Base-by-base conservation (phyloP, 2,329 filamentous ascomycete genomes). In the Mycocentrospora acerina region DNA sequence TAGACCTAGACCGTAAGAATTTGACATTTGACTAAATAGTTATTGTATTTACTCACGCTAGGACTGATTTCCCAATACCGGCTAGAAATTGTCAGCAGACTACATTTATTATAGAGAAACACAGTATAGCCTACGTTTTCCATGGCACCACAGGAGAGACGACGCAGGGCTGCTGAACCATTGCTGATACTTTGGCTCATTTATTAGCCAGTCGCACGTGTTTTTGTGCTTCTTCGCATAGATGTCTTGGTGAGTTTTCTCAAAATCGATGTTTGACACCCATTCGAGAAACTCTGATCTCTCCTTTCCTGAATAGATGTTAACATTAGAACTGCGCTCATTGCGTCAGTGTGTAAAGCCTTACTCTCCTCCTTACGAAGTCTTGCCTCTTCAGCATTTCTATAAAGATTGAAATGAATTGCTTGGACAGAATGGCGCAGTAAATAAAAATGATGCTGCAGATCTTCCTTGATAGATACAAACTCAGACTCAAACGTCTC, bases 41-140 rank as follows among this genome's bases (percentile, higher is more conserved):
- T 26, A 36, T 10, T 7, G 2, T n/a, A 25, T 19, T 8, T 17
- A 48, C 47, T 42, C 38, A 49, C 49, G 44, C 36, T 22, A 55
- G 52, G 2, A 55, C 48, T 22, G 49, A 52, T 28, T 55, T 57
- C 10, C 54, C 51, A n/a, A 49, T 50, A 6, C 52, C 54, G 42
- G 52, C 52, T 56, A 13, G 10, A 32, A 16, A n/a, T 33, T 9
- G 27, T 52, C 17, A 52, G 43, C 25, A 18, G 2, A 25, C 18
- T 13, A 9, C 15, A 7, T 30, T 3, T 19, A 5, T 17, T 17
- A 34, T 24, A 16, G 7, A n/a, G n/a, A n/a, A n/a, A n/a, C 27
- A 29, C 18, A 15, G 6, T 29, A 5, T 13, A 24, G 27, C 45
- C 26, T 40, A 54, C 52, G 50, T 29, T 53, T 55, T 34, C 54